Conservation (phyloP, 2,329 filamentous ascomycete genomes). For the Botrytis porri region DNA sequence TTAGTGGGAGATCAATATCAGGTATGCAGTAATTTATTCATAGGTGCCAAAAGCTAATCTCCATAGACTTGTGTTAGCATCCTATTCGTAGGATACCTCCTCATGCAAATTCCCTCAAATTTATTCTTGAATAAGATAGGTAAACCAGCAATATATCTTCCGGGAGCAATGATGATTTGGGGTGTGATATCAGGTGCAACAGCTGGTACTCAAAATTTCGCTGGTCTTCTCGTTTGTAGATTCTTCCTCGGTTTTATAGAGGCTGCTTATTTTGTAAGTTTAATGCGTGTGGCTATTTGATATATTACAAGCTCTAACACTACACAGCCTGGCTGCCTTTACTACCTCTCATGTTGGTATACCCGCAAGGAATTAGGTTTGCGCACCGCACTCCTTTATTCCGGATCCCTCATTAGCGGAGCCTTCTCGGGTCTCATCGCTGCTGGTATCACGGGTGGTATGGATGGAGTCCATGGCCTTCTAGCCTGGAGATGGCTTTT, state of each 20-base stretch:
- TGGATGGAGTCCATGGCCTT: slow-evolving; percentile 56
- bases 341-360: slow-evolving; percentile 66
- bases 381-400: slow-evolving; percentile 64
- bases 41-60: background rate
- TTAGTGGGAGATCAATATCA: slow-evolving; percentile 44
- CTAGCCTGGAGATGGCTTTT: slow-evolving; percentile 66
- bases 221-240: slow-evolving; percentile 46
- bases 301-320: slow-evolving; percentile 12
- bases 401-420: slow-evolving; percentile 65
- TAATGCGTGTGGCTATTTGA: too few species aligned
- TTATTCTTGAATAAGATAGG: slow-evolving; percentile 48
- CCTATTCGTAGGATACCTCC: slow-evolving; percentile 41
- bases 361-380: slow-evolving; percentile 65
- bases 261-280: slow-evolving; percentile 52
- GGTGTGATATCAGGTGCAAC: slow-evolving; percentile 49
- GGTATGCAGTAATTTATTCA: slow-evolving; percentile 29
- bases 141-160: slow-evolving; percentile 50
- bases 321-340: slow-evolving; percentile 54
- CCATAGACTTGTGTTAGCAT: slow-evolving; percentile 42
- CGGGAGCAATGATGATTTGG: slow-evolving; percentile 49
- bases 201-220: slow-evolving; percentile 47
- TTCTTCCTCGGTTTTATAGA: slow-evolving; percentile 54
- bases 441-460: slow-evolving; percentile 62
- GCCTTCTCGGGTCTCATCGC: slow-evolving; percentile 67
- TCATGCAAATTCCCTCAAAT: slow-evolving; percentile 49